Evolutionary conservation across 768 basidiomycete genomes (phyloP).

Genomic region (Cubamyces lactineus): DNA sequence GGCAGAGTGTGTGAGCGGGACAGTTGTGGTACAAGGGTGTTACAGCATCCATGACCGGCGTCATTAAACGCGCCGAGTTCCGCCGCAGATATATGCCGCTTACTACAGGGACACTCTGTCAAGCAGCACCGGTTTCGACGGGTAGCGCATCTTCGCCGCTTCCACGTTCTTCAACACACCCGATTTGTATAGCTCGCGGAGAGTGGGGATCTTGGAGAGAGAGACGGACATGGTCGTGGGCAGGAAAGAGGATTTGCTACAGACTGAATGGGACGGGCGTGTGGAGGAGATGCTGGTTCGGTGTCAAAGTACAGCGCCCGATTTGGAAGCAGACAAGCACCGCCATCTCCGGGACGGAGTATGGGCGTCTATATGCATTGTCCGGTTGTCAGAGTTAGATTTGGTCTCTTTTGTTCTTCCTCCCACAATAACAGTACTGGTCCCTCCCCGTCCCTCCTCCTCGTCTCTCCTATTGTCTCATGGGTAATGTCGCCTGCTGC

Average conservation of each 20-base stretch:
- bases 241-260: no score
- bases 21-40: constrained; percentile 14
- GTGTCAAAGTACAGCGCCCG: neutral
- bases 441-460: constrained; percentile 17
- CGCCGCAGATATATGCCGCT: constrained; percentile 34
- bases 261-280: neutral
- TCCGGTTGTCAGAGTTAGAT: constrained; percentile 7
- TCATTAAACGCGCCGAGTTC: neutral
- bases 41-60: neutral
- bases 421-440: constrained; percentile 21
- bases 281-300: neutral
- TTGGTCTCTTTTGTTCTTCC: constrained; percentile 35
- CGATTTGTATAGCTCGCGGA: constrained; percentile 55
- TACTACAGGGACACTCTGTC: constrained; percentile 71
- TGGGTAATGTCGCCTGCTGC: constrained; percentile 37
- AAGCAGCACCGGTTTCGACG: constrained; percentile 44
- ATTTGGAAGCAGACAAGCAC: neutral
- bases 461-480: constrained; percentile 24
- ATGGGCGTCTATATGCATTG: neutral
- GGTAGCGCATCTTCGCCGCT: constrained; percentile 40
- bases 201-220: constrained; percentile 56
- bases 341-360: constrained; percentile 4
- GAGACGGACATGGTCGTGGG: constrained; percentile 32
- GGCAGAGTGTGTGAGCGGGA: neutral
- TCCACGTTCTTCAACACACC: constrained; percentile 42